Conservation (phyloP, 1,284 basidiomycete genomes). For the Apiotrichum veenhuisii region DNA sequence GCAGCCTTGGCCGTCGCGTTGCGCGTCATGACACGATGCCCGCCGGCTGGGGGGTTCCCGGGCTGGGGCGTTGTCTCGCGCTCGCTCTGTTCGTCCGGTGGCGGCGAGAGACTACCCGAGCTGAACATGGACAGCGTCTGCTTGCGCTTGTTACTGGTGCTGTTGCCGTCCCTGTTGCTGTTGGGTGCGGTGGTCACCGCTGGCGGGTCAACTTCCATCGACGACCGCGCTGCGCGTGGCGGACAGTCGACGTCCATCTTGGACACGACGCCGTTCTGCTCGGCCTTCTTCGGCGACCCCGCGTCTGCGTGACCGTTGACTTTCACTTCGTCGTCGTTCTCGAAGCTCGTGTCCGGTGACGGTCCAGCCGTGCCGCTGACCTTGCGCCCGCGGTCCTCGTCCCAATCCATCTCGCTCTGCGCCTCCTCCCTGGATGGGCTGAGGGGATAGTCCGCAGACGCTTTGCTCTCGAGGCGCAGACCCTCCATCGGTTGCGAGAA, state of each 20-base stretch:
- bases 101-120: slow-evolving; percentile 2
- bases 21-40: background rate
- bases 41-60: background rate
- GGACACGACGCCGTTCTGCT: background rate
- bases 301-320: background rate
- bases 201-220: background rate
- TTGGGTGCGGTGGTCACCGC: background rate
- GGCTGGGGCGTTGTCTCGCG: slow-evolving; percentile 1
- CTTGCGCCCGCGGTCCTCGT: background rate
- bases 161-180: background rate
- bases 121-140: background rate
- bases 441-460: background rate
- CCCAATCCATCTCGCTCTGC: background rate
- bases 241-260: background rate
- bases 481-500: slow-evolving; percentile 42
- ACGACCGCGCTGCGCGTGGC: background rate
- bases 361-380: background rate
- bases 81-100: background rate
- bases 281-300: background rate
- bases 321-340: background rate
- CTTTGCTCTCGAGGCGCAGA: slow-evolving; percentile 23
- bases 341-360: background rate
- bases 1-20: background rate
- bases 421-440: background rate
- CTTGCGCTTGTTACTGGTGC: slow-evolving; percentile 1